A percentile compares a stretch with the other conserved stretches of the same genome.
Conservation (phyloP, 1,284 basidiomycete species). For the Pulveroboletus sp. region DNA sequence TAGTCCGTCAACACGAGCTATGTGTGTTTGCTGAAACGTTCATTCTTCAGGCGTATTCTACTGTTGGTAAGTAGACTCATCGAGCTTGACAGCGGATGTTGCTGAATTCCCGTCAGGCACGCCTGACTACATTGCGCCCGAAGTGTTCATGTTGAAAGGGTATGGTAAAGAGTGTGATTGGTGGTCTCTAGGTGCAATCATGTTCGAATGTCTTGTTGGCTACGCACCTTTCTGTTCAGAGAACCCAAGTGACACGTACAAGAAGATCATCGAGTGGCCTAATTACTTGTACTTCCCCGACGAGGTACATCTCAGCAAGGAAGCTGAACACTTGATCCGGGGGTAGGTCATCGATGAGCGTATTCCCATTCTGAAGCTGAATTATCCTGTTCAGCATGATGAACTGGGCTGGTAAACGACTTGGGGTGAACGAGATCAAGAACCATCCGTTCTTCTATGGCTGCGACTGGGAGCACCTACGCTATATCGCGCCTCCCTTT, state of each 20-base stretch:
- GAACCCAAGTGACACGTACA: constrained; percentile 96
- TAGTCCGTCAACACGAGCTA: not conserved
- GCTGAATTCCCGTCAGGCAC: constrained; percentile 37
- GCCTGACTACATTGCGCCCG: constrained; percentile 86
- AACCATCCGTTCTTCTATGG: constrained; percentile 96
- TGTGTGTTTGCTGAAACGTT: constrained; percentile 12
- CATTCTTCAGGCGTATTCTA: constrained; percentile 82
- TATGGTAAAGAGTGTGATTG: constrained; percentile 99
- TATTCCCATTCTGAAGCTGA: constrained; percentile 9
- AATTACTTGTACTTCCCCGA: constrained; percentile 93
- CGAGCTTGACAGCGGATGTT: not conserved
- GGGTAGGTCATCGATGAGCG: constrained; percentile 47
- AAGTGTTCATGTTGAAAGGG: constrained; percentile 97
- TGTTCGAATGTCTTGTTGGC: constrained; percentile 98
- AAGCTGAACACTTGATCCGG: constrained; percentile 90
- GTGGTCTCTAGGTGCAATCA: constrained; percentile 98
- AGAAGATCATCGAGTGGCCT: constrained; percentile 97
- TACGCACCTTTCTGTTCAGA: constrained; percentile 99
- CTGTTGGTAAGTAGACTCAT: constrained; percentile 70
- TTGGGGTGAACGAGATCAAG: constrained; percentile 89
- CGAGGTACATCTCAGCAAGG: constrained; percentile 90
- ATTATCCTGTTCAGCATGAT: constrained; percentile 59
- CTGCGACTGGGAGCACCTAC: constrained; percentile 90
- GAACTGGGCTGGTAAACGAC: constrained; percentile 78
- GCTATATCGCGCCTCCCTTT: constrained; percentile 94